A percentile compares a stretch with the other conserved stretches of the same genome.
Evolutionary conservation across 108 stramenopile genomes (phyloP).

Genomic region (Cyclotella cryptica): DNA sequence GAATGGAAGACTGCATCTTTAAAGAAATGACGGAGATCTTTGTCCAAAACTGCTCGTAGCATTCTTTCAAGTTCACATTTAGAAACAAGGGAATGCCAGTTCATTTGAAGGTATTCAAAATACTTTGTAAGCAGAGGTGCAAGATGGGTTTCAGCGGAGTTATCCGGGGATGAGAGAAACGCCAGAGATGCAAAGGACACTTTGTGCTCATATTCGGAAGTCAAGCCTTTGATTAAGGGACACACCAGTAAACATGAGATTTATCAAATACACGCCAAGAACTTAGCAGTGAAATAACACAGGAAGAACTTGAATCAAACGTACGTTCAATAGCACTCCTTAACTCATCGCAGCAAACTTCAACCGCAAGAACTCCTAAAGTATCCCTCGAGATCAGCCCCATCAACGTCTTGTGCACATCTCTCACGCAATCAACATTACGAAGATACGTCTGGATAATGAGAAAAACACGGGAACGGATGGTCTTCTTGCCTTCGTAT

Average conservation of each 20-base stretch:
- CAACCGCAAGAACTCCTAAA: constrained; percentile 81
- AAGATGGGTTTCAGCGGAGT: constrained; percentile 71
- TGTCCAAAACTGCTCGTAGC: constrained; percentile 62
- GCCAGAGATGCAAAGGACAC: constrained; percentile 88
- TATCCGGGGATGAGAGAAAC: constrained; percentile 83
- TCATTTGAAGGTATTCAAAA: constrained; percentile 67
- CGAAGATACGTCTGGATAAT: constrained; percentile 56
- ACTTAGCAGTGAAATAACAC: background rate
- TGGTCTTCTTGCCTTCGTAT: constrained; percentile 69
- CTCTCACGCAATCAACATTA: constrained; percentile 50
- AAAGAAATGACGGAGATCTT: constrained; percentile 69
- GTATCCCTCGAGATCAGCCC: constrained; percentile 68
- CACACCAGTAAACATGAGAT: background rate
- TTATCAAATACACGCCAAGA: too few species aligned
- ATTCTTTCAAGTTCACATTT: constrained; percentile 82
- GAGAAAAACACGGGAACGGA: constrained; percentile 62
- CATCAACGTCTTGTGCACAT: constrained; percentile 66
- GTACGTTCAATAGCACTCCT: constrained; percentile 61
- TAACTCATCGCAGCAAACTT: constrained; percentile 68
- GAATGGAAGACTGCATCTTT: constrained; percentile 79
- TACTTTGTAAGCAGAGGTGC: constrained; percentile 73
- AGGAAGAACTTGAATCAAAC: background rate
- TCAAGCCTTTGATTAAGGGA: constrained; percentile 40
- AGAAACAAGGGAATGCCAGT: constrained; percentile 60
- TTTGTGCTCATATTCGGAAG: constrained; percentile 80